Evolutionary conservation across 2,329 filamentous ascomycete species (phyloP).

Genomic region (Colletotrichum tamarilloi): DNA sequence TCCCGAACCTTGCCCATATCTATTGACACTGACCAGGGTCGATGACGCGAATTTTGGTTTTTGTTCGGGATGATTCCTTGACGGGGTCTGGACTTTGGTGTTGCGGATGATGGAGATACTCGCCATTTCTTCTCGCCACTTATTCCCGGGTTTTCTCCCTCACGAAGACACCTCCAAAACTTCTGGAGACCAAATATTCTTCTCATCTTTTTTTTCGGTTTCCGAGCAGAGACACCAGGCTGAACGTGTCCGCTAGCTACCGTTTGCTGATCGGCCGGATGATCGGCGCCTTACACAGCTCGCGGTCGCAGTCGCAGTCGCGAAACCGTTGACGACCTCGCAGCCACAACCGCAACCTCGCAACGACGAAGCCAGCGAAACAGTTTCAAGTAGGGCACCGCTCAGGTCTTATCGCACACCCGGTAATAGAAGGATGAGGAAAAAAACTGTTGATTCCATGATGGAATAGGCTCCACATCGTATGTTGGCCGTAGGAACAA

Average conservation of each 20-base stretch:
- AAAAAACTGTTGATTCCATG: slow-evolving; percentile 18
- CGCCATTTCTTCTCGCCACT: slow-evolving; percentile 13
- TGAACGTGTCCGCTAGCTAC: not conserved
- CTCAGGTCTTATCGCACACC: not conserved
- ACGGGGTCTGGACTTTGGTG: slow-evolving; percentile 10
- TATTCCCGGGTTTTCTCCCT: slow-evolving; percentile 10
- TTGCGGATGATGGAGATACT: not conserved
- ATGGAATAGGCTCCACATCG: slow-evolving; percentile 20
- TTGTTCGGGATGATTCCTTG: slow-evolving; percentile 11
- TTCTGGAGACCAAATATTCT: not conserved
- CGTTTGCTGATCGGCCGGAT: slow-evolving; percentile 1
- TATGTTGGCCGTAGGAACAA: slow-evolving; percentile 21
- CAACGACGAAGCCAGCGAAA: not conserved
- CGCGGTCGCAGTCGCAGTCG: not conserved
- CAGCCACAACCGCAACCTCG: not conserved
- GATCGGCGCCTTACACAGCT: slow-evolving; percentile 3
- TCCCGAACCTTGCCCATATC: slow-evolving; percentile 17
- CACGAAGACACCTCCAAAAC: not conserved
- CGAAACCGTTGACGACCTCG: not conserved
- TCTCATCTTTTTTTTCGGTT: not conserved
- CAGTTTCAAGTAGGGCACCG: not conserved
- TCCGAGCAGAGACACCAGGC: not conserved
- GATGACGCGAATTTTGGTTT: slow-evolving; percentile 24
- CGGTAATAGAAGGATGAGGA: not conserved
- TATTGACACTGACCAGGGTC: slow-evolving; percentile 10